Evolutionary conservation across 805 yeast species (phyloP), one percentile per base, ranked within the genome.

Genomic region (Saccharomycopsis olivae): DNA sequence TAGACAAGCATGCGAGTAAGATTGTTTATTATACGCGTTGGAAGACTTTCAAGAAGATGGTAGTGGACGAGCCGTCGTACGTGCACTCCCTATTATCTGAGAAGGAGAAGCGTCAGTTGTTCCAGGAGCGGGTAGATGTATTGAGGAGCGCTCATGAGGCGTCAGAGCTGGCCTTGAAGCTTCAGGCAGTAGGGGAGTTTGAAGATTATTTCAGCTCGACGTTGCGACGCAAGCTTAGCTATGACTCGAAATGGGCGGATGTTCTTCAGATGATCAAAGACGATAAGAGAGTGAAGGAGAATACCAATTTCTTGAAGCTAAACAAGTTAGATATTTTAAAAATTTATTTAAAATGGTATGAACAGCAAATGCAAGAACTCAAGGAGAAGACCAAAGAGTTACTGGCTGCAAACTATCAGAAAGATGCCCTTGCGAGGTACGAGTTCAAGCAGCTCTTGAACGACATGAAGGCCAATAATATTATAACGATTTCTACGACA

Each of bases 381-480:
- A 50, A 51, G 20, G 33, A 40, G 1, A 46, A 48, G 17, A 51
- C 60, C 5, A 29, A 43, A 6, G 31, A 38, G 1, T 43, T 56
- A 8, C 60, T 66, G 37, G 57, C 59, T 36, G 43, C 46, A 30
- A 78, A 75, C 48, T 68, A 68, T 46, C 64, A 76, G 32, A 44
- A 57, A 1, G 94, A 85, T 53, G 60, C 92, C 39, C 65, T 60
- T n/a, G 79, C 82, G 1, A 61, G 96, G 31, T 75, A 70, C 43
- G 65, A 58, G 1, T 87, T 73, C 57, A 71, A 68, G 41, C 48
- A 51, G 5, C 51, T 78, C 15, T 52, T 87, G 13, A 43, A 48
- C 2, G 64, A 59, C 13, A 53, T 67, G 28, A 53, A 53, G 23
- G 46, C 47, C 1, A 35, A 49, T 6, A 60, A 61, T 1, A 47